Conservation (phyloP, 768 basidiomycete species). For the Mrakia hoshinonis region DNA sequence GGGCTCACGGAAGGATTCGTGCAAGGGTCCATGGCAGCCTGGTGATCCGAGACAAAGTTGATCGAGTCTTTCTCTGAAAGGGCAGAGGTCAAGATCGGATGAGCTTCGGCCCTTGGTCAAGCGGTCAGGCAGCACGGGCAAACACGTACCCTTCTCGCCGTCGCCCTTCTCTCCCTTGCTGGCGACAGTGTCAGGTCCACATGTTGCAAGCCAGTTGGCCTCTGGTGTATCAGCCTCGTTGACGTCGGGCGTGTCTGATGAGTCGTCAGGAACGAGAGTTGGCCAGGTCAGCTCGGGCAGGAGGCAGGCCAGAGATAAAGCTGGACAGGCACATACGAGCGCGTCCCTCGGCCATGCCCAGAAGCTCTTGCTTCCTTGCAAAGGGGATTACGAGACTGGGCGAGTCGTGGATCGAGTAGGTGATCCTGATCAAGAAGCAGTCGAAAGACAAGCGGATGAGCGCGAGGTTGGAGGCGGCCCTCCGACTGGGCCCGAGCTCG, state of each 20-base stretch:
- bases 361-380: conserved; percentile 36
- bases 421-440: conserved; percentile 34
- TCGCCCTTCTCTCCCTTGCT: conserved; percentile 22
- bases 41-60: conserved; percentile 38
- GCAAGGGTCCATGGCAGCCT: conserved; percentile 41
- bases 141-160: conserved; percentile 4
- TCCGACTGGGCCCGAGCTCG: background rate
- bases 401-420: conserved; percentile 42
- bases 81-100: conserved; percentile 32
- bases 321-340: conserved; percentile 12
- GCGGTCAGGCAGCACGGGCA: too few species aligned
- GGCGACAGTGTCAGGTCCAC: conserved; percentile 39
- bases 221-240: conserved; percentile 38
- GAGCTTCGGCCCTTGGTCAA: background rate
- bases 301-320: background rate
- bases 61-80: conserved; percentile 30
- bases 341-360: conserved; percentile 34
- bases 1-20: conserved; percentile 38
- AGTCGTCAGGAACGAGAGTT: background rate
- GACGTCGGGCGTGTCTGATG: conserved; percentile 35
- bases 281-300: background rate
- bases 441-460: background rate
- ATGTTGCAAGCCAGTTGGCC: conserved; percentile 38
- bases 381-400: conserved; percentile 40
- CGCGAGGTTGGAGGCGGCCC: background rate